Evolutionary conservation across 192 early-diverging fungal genomes (phyloP).

Genomic region (Spizellomyces punctatus): DNA sequence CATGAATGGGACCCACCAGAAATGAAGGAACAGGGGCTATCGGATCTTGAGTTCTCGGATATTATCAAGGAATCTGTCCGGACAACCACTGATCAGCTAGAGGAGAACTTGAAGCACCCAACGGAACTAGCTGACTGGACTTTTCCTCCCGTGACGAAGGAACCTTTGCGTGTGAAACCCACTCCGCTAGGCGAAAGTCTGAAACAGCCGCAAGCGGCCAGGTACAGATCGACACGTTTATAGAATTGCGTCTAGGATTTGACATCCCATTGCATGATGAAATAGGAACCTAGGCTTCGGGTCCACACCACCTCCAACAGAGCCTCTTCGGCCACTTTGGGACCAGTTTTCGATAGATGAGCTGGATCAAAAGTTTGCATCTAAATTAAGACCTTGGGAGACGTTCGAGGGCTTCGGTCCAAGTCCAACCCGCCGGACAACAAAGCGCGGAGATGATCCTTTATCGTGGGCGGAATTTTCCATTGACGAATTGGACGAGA

Average conservation of each 20-base stretch:
- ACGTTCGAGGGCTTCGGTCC: slow-evolving; percentile 30
- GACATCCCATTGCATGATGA: too few species aligned
- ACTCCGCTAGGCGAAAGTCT: not conserved
- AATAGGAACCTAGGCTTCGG: not conserved
- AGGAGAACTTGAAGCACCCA: too few species aligned
- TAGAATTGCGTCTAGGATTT: too few species aligned
- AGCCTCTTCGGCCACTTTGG: not conserved
- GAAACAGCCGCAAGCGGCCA: too few species aligned
- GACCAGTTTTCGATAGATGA: slow-evolving; percentile 4
- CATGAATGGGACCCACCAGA: slow-evolving; percentile 52
- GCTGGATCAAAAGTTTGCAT: slow-evolving; percentile 24
- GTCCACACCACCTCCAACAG: not conserved
- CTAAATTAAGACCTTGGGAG: slow-evolving; percentile 12
- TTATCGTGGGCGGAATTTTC: slow-evolving; percentile 7
- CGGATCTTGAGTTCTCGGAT: slow-evolving; percentile 4
- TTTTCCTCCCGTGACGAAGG: not conserved
- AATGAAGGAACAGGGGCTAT: not conserved
- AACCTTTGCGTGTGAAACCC: not conserved
- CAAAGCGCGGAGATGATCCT: slow-evolving; percentile 8
- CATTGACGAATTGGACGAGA: slow-evolving; percentile 24
- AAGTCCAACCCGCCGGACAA: slow-evolving; percentile 6
- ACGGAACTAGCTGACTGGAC: not conserved
- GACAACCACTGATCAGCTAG: too few species aligned
- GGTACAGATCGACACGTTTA: too few species aligned
- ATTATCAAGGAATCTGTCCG: not conserved